Base-by-base conservation (phyloP, 257 asterid species). In the Eucommia ulmoides region DNA sequence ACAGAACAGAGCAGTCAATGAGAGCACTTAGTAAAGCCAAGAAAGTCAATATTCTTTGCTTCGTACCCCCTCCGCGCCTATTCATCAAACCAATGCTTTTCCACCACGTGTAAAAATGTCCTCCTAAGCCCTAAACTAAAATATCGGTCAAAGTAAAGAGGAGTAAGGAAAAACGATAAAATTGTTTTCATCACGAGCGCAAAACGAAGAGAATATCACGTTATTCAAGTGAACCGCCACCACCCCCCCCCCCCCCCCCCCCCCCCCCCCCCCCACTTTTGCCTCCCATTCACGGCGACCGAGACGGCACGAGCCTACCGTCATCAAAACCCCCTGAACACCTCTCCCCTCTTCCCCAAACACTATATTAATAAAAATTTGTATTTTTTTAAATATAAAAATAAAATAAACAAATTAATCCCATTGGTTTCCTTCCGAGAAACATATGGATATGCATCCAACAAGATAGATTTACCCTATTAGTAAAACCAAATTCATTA, bases 31-130 rank as follows among this genome's bases (percentile, higher is more conserved):
- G n/a, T n/a, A n/a, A 61, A 65, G 10, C 71, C 86, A 64, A 74
- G 71, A 74, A 63, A 81, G 86, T 74, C 86, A 75, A 65, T 71
- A 72, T 76, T 81, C 79, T 64, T 65, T 74, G 74, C 78, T 77
- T 76, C 50, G 69, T 62, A 46, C 56, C 50, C 42, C 49, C 22
- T 26, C 46, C 15, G n/a, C n/a, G n/a, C n/a, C n/a, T n/a, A 10
- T 45, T 33, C 46, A 57, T 41, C 38, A 12, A 11, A 55, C 88
- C 83, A 63, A 72, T 59, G 76, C 60, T 59, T 38, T 50, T 52
- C 60, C 33, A 59, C 79, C 84, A 77, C 81, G 79, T 73, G 67
- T 66, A 48, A 70, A 75, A 66, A 26, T 49, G 33, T 61, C 69
- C 47, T 57, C 60, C 24, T 50, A 75, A 65, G 21, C 22, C 20